Conservation (phyloP, 1,284 basidiomycete genomes). For the Tetrapyrgos nigripes region DNA sequence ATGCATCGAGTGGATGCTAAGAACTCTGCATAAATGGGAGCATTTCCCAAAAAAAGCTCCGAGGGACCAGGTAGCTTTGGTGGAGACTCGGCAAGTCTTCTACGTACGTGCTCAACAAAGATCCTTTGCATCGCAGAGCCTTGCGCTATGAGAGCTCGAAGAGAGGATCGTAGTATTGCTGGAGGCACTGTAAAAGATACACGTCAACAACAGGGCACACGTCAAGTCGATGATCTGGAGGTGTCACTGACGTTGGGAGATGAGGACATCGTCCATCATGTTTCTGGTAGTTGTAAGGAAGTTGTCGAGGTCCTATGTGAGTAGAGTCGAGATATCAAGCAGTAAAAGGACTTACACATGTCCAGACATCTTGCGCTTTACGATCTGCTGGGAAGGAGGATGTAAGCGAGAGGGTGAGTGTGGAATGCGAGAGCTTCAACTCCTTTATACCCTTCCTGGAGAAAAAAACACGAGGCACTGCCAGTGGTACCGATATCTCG, state of each 20-base stretch:
- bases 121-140: slow-evolving; percentile 16
- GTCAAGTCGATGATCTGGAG: too few relatives aligned
- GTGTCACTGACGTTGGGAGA: slow-evolving; percentile 20
- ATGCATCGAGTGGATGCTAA: slow-evolving; percentile 20
- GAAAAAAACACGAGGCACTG: too few relatives aligned
- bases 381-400: not conserved
- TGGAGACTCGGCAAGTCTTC: slow-evolving; percentile 14
- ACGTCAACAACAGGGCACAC: not conserved
- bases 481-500: too few relatives aligned
- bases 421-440: too few relatives aligned
- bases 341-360: slow-evolving; percentile 15
- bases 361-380: slow-evolving; percentile 7
- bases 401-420: not conserved
- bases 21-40: slow-evolving; percentile 13
- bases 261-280: slow-evolving; percentile 30
- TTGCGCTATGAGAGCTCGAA: slow-evolving; percentile 21
- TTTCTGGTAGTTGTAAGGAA: slow-evolving; percentile 18
- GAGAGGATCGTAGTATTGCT: slow-evolving; percentile 19
- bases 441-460: too few relatives aligned
- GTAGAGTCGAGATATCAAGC: not conserved
- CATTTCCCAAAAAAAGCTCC: slow-evolving; percentile 16
- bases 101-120: slow-evolving; percentile 24
- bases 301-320: too few relatives aligned
- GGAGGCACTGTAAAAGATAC: slow-evolving; percentile 16
- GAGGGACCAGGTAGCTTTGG: slow-evolving; percentile 11